Evolutionary conservation across 768 basidiomycete species (phyloP).

Genomic region (Leccinum boreale): DNA sequence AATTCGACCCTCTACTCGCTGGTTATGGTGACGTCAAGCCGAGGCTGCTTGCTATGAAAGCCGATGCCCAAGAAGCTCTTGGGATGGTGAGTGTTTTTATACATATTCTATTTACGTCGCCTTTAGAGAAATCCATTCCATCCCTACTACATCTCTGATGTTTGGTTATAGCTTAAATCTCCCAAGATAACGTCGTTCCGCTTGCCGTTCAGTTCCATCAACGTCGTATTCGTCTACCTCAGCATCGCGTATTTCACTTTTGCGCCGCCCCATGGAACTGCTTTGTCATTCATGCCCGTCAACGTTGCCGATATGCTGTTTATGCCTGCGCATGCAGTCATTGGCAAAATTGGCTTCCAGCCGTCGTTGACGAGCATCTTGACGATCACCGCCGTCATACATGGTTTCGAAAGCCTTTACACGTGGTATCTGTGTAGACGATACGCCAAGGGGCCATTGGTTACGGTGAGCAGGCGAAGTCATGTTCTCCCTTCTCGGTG

Average conservation of each 20-base stretch:
- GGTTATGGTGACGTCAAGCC: slow-evolving; percentile 84
- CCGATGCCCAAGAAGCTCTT: slow-evolving; percentile 71
- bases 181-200: slow-evolving; percentile 60
- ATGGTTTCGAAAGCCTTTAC: slow-evolving; percentile 28
- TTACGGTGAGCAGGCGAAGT: slow-evolving; percentile 14
- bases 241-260: slow-evolving; percentile 15
- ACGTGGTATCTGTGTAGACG: slow-evolving; percentile 28
- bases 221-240: slow-evolving; percentile 13
- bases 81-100: slow-evolving; percentile 58
- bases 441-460: slow-evolving; percentile 21
- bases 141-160: not conserved
- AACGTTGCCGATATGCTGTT: slow-evolving; percentile 14
- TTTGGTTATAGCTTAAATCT: slow-evolving; percentile 48
- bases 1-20: slow-evolving; percentile 66
- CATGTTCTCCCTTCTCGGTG: not conserved
- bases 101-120: not conserved
- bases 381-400: slow-evolving; percentile 8
- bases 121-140: not conserved
- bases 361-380: slow-evolving; percentile 9
- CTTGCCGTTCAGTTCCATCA: slow-evolving; percentile 37
- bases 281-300: slow-evolving; percentile 16
- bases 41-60: slow-evolving; percentile 75
- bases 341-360: slow-evolving; percentile 14
- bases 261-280: slow-evolving; percentile 19
- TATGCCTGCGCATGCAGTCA: slow-evolving; percentile 18